Conservation (phyloP, 83 land plant species). For the Picea engelmannii region DNA sequence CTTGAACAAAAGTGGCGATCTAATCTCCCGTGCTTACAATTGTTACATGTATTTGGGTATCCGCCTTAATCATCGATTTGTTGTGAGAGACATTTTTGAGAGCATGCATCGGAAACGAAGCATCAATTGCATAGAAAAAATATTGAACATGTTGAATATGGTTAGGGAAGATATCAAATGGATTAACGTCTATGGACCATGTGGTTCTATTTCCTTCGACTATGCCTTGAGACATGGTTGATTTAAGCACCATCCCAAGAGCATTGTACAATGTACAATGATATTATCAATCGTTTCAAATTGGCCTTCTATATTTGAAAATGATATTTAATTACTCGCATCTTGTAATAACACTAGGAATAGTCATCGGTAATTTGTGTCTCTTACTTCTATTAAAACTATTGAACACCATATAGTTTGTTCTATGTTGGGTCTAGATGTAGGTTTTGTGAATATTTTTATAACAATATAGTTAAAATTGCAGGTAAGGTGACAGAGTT, state of each 20-base stretch:
- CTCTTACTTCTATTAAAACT: too few species aligned
- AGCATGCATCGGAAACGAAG: constrained; percentile 47
- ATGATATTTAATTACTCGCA: too few species aligned
- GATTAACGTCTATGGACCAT: constrained; percentile 62
- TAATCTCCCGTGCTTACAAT: constrained; percentile 62
- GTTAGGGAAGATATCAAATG: constrained; percentile 57
- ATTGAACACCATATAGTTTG: too few species aligned
- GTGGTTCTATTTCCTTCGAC: constrained; percentile 43
- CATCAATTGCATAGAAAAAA: constrained; percentile 24
- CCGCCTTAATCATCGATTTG: constrained; percentile 43
- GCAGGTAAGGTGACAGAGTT: too few species aligned
- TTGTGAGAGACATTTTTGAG: constrained; percentile 52
- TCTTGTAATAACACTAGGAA: too few species aligned
- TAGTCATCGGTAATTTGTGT: too few species aligned
- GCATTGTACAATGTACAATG: constrained; percentile 58
- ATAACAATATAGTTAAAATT: too few species aligned
- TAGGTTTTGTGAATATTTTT: too few species aligned
- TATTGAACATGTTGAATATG: constrained; percentile 67
- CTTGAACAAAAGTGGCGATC: constrained; percentile 17
- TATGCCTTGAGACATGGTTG: constrained; percentile 57
- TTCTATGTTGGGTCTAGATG: too few species aligned
- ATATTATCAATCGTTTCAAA: constrained; percentile 55
- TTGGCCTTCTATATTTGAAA: constrained; percentile 37
- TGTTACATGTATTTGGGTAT: constrained; percentile 42
- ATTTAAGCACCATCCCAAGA: constrained; percentile 58